Evolutionary conservation across 2,329 filamentous ascomycete genomes (phyloP), one percentile per base, ranked within the genome.

Genomic region (Ramularia endophylla): DNA sequence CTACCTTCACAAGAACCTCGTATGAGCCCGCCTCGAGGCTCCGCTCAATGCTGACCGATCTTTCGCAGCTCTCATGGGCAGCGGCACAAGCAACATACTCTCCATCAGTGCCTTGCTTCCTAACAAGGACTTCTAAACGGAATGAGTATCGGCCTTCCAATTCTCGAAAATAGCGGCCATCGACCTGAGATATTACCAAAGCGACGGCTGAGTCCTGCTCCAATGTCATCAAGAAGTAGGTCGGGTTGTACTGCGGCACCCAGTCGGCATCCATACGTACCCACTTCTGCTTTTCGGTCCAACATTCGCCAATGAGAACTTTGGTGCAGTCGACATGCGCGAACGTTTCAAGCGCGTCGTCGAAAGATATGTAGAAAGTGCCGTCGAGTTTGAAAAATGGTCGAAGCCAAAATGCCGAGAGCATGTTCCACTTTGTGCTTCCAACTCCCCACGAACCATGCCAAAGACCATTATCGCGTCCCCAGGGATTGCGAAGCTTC

Each of bases 361-460:
- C 62, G 54, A 78, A 80, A 1, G 69, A 73, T 27, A 80, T 78
- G 74, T 75, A 80, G 58, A 80, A 79, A 22, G 78, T 61, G 18
- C 59, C 59, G 38, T 62, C 58, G 39, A 61, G 49, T 19, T 58
- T 57, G 34, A 62, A 61, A 0, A 48, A 56, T 25, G 58, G 47
- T 18, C 47, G 47, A 32, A 92, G 72, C 53, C 82, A 80, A 45
- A 79, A 66, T 64, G 90, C 80, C 77, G 83, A 87, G 51, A 88
- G 81, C 0, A 84, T 72, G 1, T 84, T 90, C 87, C 87, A 94
- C 62, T 90, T 81, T 54, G 86, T 84, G 5, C 83, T 87, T 0
- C 87, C 87, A 56, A 92, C 87, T 27, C 77, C 81, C 85, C 86
- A 92, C 2, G 84, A 72, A 1, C 87, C 87, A 20, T 77, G 83